phyloP scores from a whole-genome alignment of 352 stramenopile species.

The Phytophthora hibernalis region DNA sequence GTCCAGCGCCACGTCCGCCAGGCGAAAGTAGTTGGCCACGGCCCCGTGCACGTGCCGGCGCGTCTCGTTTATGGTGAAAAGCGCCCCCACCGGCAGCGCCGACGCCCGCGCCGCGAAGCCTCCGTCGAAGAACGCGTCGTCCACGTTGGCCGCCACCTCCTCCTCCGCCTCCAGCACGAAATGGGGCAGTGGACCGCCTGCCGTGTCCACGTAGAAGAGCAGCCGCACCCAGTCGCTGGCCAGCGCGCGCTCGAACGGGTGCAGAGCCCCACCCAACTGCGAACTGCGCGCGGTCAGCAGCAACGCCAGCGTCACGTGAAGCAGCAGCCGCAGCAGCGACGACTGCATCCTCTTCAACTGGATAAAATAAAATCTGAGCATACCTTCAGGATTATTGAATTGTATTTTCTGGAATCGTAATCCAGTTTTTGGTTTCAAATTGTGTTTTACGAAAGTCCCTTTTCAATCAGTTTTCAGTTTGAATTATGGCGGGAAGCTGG shows the following conservation, averaged over 20 bases:
- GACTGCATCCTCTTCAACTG: background rate
- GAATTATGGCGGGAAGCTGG: slow-evolving; percentile 33
- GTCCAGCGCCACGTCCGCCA: slow-evolving; percentile 63
- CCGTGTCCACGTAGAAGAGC: slow-evolving; percentile 75
- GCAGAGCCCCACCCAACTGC: slow-evolving; percentile 52
- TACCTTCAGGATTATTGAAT: no score
- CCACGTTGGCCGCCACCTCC: slow-evolving; percentile 67
- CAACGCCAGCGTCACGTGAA: slow-evolving; percentile 53
- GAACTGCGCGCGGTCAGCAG: slow-evolving; percentile 57
- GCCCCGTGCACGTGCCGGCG: slow-evolving; percentile 71
- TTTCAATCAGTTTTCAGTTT: slow-evolving; percentile 16
- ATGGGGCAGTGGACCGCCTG: slow-evolving; percentile 52
- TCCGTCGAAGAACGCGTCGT: slow-evolving; percentile 66
- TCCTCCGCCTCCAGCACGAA: slow-evolving; percentile 75
- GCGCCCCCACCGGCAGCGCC: slow-evolving; percentile 61
- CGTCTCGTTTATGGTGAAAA: slow-evolving; percentile 81
- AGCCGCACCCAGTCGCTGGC: slow-evolving; percentile 76
- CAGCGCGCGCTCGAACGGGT: slow-evolving; percentile 66
- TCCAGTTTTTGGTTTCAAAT: background rate
- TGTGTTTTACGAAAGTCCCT: background rate
- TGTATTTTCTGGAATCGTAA: background rate
- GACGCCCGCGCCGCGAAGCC: slow-evolving; percentile 63
- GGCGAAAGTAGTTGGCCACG: slow-evolving; percentile 65
- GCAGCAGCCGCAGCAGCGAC: slow-evolving; percentile 39
- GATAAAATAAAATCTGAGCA: background rate